Base-by-base conservation (phyloP, 2,329 filamentous ascomycete species). In the Grosmannia clavigera region DNA sequence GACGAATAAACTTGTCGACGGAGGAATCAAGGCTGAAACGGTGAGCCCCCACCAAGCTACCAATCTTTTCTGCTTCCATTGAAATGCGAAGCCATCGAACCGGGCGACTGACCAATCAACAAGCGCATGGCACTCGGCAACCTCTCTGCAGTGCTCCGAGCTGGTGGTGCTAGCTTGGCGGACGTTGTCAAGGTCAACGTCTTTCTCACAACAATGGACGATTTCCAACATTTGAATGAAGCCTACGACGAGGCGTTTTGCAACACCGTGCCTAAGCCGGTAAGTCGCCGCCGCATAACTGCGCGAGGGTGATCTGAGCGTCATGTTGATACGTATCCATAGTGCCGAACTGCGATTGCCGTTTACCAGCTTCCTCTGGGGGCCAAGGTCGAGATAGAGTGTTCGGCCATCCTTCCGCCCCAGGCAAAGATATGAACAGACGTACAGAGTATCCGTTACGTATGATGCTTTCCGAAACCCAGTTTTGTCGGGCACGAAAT, bases 321-420 rank as follows among this genome's bases (percentile, higher is more conserved):
- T 46, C 52, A 7, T 31, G 14, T 19, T n/a, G 16, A 52, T 29
- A 14, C 22, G 4, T 19, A 2, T 52, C 50, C 12, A 1, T 48
- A 77, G 75, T 74, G 72, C 55, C 72, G 85, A 61, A 87, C 82
- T 58, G 91, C 87, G 68, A 86, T 91, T 31, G 86, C 86, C 0
- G 88, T 90, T 14, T 83, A 87, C 71, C 80, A 86, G 69, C 74
- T 91, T 66, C 87, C 87, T 1, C 80, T 87, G 67, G 80, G 81
- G 12, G 86, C 86, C 3, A 81, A 85, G 61, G 82, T 91, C 10
- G 87, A 90, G 76, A 88, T 91, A 68, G 87, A 91, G 74, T 86
- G 46, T 16, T 57, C 55, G 2, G 27, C 55, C 1, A 27, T 50
- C 5, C 40, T 57, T 0, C 22, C 22, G 11, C 2, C 35, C 4